Evolutionary conservation across 768 basidiomycete species (phyloP), one percentile per base, ranked within the genome.

Genomic region (Cystobasidium tubakii): DNA sequence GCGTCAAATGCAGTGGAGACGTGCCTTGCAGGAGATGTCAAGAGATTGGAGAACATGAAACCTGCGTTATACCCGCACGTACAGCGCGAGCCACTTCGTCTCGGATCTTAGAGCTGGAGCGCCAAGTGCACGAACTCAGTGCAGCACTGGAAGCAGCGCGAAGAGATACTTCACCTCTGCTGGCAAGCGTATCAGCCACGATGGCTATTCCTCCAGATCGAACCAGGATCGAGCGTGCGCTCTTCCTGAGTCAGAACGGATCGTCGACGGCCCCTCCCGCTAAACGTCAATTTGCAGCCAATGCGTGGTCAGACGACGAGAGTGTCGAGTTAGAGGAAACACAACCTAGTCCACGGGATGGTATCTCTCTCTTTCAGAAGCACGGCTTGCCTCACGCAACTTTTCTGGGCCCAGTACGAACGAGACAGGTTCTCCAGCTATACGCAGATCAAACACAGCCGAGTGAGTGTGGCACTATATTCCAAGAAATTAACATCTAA

Each of bases 361-460:
- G n/a, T n/a, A n/a, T 19, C 25, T 12, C 54, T 25, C 23, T 57
- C 7, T 19, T 57, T 57, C 7, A 12, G 19, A 33, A 4, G 19
- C 25, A 57, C 54, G 7, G 31, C 54, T 33, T 57, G 23, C 54
- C 54, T 4, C 4, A 12, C 31, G 31, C 19, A 4, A 33, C 31
- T 6, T 6, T 25, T 4, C 54, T 57, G 4, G 54, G 54, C 54
- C 23, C 23, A 33, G 19, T 12, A 4, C 4, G 19, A 19, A 57
- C 54, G 6, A 6, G 23, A 6, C 54, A 19, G 7, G 12, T 57
- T 25, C 25, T 57, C 12, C 25, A 57, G 23, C 12, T 57, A 57
- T 57, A 57, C 54, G 54, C 23, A 6, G 31, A 57, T 25, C 54
- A 57, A 57, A 33, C 31, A 57, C 54, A 57, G 54, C 54, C 54